A percentile compares a stretch with the other conserved stretches of the same genome.
These are phyloP conservation scores for Pinus albicaulis DNA, from an alignment of 75 land plant species.

Conservation along the genomic window DNA sequence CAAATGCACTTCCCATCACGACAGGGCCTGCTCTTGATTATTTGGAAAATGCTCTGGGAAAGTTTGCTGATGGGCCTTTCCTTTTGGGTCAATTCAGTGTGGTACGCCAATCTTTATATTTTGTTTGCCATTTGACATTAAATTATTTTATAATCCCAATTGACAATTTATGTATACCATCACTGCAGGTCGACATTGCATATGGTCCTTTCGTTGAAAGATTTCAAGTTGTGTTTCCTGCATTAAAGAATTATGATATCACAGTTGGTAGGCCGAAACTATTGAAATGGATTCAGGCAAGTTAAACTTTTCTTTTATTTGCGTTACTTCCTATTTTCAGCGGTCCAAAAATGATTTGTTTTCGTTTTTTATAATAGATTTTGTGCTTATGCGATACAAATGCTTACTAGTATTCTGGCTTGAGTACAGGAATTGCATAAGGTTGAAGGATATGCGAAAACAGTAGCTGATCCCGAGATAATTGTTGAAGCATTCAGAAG, in stretches of 20 bases:
- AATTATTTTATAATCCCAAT: background rate
- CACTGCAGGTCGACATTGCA: conserved; percentile 73
- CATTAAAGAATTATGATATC: conserved; percentile 56
- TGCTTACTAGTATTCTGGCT: background rate
- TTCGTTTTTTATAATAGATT: conserved; percentile 19
- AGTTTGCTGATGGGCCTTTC: conserved; percentile 78
- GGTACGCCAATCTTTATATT: conserved; percentile 28
- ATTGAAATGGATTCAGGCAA: conserved; percentile 75
- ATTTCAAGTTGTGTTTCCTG: conserved; percentile 41
- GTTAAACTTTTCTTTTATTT: conserved; percentile 17
- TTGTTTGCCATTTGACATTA: background rate
- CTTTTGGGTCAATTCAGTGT: conserved; percentile 73
- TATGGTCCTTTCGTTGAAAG: conserved; percentile 90
- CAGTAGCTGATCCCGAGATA: conserved; percentile 38
- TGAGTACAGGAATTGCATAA: conserved; percentile 57
- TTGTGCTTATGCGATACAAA: background rate
- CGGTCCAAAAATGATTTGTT: conserved; percentile 5
- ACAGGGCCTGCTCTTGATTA: conserved; percentile 60
- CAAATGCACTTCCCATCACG: background rate
- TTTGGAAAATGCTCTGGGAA: conserved; percentile 61
- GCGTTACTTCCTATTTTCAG: conserved; percentile 82
- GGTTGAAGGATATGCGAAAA: conserved; percentile 55
- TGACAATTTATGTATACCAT: background rate
- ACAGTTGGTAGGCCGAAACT: conserved; percentile 74
- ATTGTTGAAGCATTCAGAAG: conserved; percentile 28